A percentile compares a stretch with the other conserved stretches of the same genome.
Evolutionary conservation across 371 early-diverging fungal species (phyloP).

Genomic region (Mortierella sp.): DNA sequence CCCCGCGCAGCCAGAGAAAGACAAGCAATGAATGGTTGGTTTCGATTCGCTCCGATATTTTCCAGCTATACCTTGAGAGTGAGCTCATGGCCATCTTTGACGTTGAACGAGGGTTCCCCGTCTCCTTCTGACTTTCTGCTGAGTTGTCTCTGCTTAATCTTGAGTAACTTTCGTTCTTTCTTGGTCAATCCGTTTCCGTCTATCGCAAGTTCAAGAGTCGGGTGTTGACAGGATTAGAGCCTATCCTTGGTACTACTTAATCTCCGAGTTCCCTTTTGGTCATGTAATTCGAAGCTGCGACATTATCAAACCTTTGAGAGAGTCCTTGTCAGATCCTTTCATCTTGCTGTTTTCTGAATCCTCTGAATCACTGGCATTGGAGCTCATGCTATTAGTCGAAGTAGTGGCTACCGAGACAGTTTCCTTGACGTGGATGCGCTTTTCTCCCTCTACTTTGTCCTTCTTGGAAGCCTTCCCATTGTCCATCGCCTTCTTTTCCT

Average conservation of each 20-base stretch:
- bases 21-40: too few species aligned
- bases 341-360: not conserved
- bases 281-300: not conserved
- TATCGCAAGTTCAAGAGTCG: not conserved
- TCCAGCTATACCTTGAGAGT: constrained; percentile 24
- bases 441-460: constrained; percentile 9
- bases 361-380: not conserved
- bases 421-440: not conserved
- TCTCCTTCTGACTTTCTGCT: constrained; percentile 36
- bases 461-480: constrained; percentile 2
- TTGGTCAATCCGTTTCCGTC: constrained; percentile 37
- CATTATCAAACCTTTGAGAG: not conserved
- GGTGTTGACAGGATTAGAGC: not conserved
- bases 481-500: constrained; percentile 19
- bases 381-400: not conserved
- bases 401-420: not conserved
- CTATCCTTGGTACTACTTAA: not conserved
- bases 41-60: not conserved
- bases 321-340: not conserved
- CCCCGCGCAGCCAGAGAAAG: too few species aligned
- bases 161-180: constrained; percentile 38
- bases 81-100: constrained; percentile 39
- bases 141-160: constrained; percentile 33
- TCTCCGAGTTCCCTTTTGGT: not conserved
- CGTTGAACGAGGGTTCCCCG: constrained; percentile 25